Base-by-base conservation (phyloP, 1,284 basidiomycete species). In the Xerocomus nothofagi region DNA sequence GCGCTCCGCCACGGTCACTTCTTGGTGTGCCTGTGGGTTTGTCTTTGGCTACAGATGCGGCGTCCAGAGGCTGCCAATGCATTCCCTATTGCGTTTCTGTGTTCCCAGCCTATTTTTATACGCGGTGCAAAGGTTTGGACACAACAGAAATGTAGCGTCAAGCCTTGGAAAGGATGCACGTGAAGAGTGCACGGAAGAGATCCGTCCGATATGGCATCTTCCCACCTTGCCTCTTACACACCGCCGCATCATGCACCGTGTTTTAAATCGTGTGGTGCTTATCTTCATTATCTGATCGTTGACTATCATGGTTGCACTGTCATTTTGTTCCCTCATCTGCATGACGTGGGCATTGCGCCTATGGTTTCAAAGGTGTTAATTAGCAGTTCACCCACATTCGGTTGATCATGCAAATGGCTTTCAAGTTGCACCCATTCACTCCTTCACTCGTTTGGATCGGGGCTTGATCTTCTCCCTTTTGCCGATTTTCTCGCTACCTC, bases 101-200 rank as follows among this genome's bases (percentile, higher is more conserved):
- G 17, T n/a, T 3, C 8, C 17, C 4, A 18, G 14, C 14, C 24
- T 29, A 26, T 47, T 26, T 39, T 26, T 27, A 42, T 50, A 26
- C 17, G 34, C 27, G 36, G 44, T 18, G 30, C 32, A 31, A 21
- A 42, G 30, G 2, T 10, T 41, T 29, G 30, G 15, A 21, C 7
- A 11, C 20, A 3, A 26, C 31, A 29, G 20, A 33, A 14, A 26
- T 17, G 17, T 26, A 7, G 18, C 1, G 12, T 8, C 27, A 4
- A 8, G 20, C 5, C 26, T 36, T 39, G 37, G 11, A 20, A 27
- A 27, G 23, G 10, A 36, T 37, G 23, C 17, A n/a, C 15, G 14
- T 37, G 40, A 37, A 37, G 7, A 41, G 39, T 37, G 36, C 31
- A 40, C 62, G 64, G 62, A 61, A 59, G 42, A 63, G 61, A 63